Base-by-base conservation (phyloP, 768 basidiomycete genomes). In the Sarcodon sp. region DNA sequence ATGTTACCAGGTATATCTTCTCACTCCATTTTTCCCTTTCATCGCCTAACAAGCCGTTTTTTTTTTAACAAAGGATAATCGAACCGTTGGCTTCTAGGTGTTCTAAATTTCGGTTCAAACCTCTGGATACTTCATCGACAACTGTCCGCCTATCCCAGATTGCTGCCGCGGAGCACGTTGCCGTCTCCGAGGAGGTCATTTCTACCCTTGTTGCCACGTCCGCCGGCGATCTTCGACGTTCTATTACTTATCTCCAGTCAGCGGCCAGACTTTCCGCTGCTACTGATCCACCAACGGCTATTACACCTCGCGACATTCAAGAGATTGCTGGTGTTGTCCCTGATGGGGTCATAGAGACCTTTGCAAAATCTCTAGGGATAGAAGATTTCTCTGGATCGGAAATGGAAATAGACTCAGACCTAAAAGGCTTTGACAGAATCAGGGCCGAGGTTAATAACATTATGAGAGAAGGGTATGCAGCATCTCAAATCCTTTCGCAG, bases 1-100 rank as follows among this genome's bases (percentile, higher is more conserved):
- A 98, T 63, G 96, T 99, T 43, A 99, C 96, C 4, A 77, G 96
- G 94, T 92, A 33, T 48, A 76, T 56, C 10, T 3, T 21, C 37
- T 49, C 45, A 12, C 15, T 32, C 11, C 11, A 39, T 2, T 43
- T 18, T 46, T 44, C 18, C 16, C 37, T 27, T 27, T 16, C 43
- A 33, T 34, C 35, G 21, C 8, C 35, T 16, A 39, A 43, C 33
- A 37, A 15, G 35, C 15, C 12, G 7, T 36, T n/a, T 27, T 27
- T 27, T 27, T 27, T 27, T 27, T 4, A 27, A 27, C 6, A 39
- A 54, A 99, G 94, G 55, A 99, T 99, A 51, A 99, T 99, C 48
- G 96, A 99, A 61, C 96, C 96, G 0, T 75, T 99, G 21, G 90
- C 96, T 16, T 97, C 93, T n/a, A 83, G 96, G 47, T 99, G 96